Percentiles rank a stretch among this genome's conserved stretches.
These are phyloP conservation scores for Metarhizium brunneum DNA, from an alignment of 2,329 filamentous ascomycete species.

Conservation along the genomic window DNA sequence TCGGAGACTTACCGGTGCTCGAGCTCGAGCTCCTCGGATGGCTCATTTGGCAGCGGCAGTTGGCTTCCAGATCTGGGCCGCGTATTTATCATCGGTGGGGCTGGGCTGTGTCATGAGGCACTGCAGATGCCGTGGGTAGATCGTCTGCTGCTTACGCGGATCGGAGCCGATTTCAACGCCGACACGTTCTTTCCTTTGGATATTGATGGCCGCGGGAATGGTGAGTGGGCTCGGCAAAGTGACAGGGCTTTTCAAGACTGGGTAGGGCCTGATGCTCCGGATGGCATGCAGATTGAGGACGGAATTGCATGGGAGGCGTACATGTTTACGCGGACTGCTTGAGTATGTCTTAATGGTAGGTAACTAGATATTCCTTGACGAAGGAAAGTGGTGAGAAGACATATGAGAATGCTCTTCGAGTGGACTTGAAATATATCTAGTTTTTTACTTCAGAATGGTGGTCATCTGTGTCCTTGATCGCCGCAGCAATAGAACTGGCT, in stretches of 20 bases:
- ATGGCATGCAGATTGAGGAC: not conserved
- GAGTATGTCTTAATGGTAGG: not conserved
- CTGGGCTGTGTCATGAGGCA: not conserved
- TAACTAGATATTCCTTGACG: rapidly evolving
- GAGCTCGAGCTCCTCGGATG: not conserved
- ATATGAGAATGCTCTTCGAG: too few species aligned
- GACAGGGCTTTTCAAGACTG: not conserved
- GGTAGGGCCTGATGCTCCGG: not conserved
- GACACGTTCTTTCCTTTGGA: not conserved
- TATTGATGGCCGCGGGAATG: not conserved
- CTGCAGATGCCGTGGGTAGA: not conserved
- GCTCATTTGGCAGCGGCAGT: not conserved
- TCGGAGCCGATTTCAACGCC: not conserved
- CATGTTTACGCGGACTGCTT: not conserved
- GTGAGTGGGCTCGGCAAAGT: not conserved
- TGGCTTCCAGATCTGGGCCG: not conserved
- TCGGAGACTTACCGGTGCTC: not conserved
- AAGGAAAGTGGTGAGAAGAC: too few species aligned
- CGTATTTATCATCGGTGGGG: not conserved
- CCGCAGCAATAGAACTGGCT: too few species aligned
- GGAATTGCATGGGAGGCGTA: not conserved
- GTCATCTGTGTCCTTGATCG: too few species aligned
- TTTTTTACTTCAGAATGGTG: too few species aligned
- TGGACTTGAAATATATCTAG: too few species aligned
- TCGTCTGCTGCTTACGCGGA: not conserved